Evolutionary conservation across 2,329 filamentous ascomycete genomes (phyloP), one percentile per base, ranked within the genome.

Genomic region (Fusarium sp.): DNA sequence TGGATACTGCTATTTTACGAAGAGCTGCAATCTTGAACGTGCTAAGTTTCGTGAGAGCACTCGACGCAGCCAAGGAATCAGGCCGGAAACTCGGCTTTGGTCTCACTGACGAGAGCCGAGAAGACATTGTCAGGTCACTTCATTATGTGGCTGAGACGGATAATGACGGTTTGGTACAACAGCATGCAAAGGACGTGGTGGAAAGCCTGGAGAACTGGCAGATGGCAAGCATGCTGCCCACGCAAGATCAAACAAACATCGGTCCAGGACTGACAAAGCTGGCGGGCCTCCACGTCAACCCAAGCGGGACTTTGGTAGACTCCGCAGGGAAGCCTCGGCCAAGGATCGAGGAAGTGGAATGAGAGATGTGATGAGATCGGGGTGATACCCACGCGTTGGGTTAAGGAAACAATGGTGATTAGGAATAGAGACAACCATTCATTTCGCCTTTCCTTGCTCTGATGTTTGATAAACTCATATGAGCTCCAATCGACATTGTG

Each of bases 121-220:
- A 84, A 27, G 88, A 92, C 55, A 84, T 93, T n/a, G 77, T 84
- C 70, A 82, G 85, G 47, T 85, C 90, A 11, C 75, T 93, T 40
- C 77, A 79, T 51, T 93, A 92, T 76, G 82, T 92, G n/a, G 82
- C 83, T 8, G 82, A 80, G 39, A 89, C 87, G 23, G 91, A 94
- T 76, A 84, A 82, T 23, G 91, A 94, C 74, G 89, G 85, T 1
- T 78, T 94, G 41, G 91, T 92, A 13, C 84, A 84, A 65, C 84
- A 89, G 70, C 90, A 93, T 76, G 90, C 90, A 4, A 79, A 78
- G 32, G 89, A 89, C 70, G 88, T 90, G n/a, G 76, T 88, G 13
- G 90, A 92, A 75, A 90, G 86, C 48, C 73, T 93, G 62, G 84
- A 89, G 68, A 86, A 84, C 59, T 90, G 87, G 86, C 82, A 84